Evolutionary conservation across 2,329 filamentous ascomycete species (phyloP), one percentile per base, ranked within the genome.

Genomic region (Sporothrix schenckii): DNA sequence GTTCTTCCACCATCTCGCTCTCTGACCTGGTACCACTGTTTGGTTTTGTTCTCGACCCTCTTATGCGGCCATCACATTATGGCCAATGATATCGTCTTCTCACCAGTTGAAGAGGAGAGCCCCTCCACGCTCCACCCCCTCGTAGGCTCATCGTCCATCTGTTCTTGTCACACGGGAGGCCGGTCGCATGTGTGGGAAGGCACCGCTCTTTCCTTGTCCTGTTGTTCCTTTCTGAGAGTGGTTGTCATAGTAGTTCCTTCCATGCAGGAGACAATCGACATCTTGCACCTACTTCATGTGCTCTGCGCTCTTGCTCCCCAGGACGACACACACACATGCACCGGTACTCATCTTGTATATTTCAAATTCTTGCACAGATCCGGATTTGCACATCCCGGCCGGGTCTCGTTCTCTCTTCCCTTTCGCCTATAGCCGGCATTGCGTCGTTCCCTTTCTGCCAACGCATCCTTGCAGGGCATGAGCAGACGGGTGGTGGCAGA

Each of bases 391-490:
- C 34, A 9, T 50, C 50, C 61, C 44, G 24, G 52, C 44, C 44
- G 21, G 21, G 4, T 24, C 21, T 10, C n/a, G n/a, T 47, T 53
- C 53, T 61, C 34, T 21, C 47, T 39, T 27, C 50, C 47, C 19
- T 52, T 44, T 52, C 21, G 34, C 34, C n/a, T 24, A 50, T 47
- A n/a, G 24, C 19, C 27, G 69, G 67, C 58, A 52, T 68, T 66
- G 68, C 68, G 56, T 69, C 50, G 34, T 52, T 70, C 27, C 54
- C 24, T 41, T 34, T 27, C 66, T 73, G 72, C 72, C 71, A 74
- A 72, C 72, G 72, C 72, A 74, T 72, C 71, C 60, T n/a, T 70
- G 68, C 72, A 72, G 69, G 34, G 53, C 66, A 69, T 61, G 65
- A 63, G 50, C 49, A 67, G 41, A 30, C 67, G 70, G 72, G 52